phyloP scores from a whole-genome alignment of 306 rosid genomes.

The Benincasa hispida region DNA sequence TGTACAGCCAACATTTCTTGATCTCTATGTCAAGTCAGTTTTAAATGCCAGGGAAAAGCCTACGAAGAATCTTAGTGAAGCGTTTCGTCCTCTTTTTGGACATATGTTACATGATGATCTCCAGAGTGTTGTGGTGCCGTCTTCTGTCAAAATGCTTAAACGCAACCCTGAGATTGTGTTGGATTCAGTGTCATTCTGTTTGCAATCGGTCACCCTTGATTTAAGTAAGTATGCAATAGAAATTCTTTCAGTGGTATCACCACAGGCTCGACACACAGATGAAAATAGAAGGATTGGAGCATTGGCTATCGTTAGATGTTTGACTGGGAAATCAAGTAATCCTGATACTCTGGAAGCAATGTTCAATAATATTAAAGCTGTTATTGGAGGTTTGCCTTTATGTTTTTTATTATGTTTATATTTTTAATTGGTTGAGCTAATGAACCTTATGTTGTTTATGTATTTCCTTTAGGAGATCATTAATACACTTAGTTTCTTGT shows the following conservation, averaged over 20 bases:
- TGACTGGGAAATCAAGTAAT: slow-evolving; percentile 82
- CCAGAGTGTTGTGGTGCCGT: slow-evolving; percentile 55
- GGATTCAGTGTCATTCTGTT: slow-evolving; percentile 75
- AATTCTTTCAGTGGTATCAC: slow-evolving; percentile 64
- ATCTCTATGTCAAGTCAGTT: slow-evolving; percentile 71
- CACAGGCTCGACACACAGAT: slow-evolving; percentile 80
- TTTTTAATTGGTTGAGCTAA: background rate
- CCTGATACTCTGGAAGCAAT: slow-evolving; percentile 69
- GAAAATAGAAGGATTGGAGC: slow-evolving; percentile 75
- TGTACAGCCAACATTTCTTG: slow-evolving; percentile 68
- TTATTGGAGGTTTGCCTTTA: slow-evolving; percentile 54
- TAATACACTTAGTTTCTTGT: background rate
- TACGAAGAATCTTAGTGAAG: slow-evolving; percentile 55
- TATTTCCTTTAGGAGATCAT: background rate
- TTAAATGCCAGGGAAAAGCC: slow-evolving; percentile 79
- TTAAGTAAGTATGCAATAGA: slow-evolving; percentile 84
- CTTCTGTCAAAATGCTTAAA: slow-evolving; percentile 89
- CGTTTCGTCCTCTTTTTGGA: slow-evolving; percentile 63
- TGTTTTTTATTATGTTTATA: background rate
- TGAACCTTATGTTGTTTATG: background rate
- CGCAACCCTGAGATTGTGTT: slow-evolving; percentile 95
- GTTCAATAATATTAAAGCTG: slow-evolving; percentile 70
- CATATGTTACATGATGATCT: slow-evolving; percentile 74
- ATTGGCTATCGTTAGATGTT: slow-evolving; percentile 47
- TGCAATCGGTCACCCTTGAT: slow-evolving; percentile 72